Evolutionary conservation across 2,329 filamentous ascomycete species (phyloP), one percentile per base, ranked within the genome.

Genomic region (Monilinia fructicola): DNA sequence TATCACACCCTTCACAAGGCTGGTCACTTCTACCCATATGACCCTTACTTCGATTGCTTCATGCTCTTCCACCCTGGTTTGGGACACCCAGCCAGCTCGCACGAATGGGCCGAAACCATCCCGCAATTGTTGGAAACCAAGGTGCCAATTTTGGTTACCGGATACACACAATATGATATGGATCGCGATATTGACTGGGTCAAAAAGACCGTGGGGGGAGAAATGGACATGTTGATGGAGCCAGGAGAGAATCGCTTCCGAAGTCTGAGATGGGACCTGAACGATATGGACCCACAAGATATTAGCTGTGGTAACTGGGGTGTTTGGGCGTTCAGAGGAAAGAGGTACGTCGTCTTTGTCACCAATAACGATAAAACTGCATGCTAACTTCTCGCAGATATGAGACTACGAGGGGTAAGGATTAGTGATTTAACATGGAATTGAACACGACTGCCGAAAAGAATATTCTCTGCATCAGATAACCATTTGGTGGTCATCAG

Each of bases 41-140:
- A 99, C 76, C 95, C 95, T 0, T 99, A 99, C 81, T 97, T 99
- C 78, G 95, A 99, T 81, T 95, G 91, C 78, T 97, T 99, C 76
- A 88, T 99, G 74, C 85, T 97, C 62, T 99, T 98, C 83, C 96
- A 99, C 76, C 96, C 96, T 0, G 96, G 96, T 11, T 85, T 99
- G 23, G 96, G 95, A 16, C 95, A 99, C 78, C 93, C 96, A 0
- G 92, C 93, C 18, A 94, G 90, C 75, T 91, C 91, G 63, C 91
- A 96, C 74, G 95, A 99, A 78, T 99, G 96, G 95, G 86, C 90
- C 67, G 89, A 94, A 73, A 98, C 95, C 0, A 79, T 99, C 10
- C 95, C 95, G 2, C 84, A 93, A 74, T 84, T 99, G 38, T 83
- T 99, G 26, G 93, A 97, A 80, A 99, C 96, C 3, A 99, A 99